Evolutionary conservation across 805 yeast genomes (phyloP).

Genomic region (Saccharomyces mikatae): DNA sequence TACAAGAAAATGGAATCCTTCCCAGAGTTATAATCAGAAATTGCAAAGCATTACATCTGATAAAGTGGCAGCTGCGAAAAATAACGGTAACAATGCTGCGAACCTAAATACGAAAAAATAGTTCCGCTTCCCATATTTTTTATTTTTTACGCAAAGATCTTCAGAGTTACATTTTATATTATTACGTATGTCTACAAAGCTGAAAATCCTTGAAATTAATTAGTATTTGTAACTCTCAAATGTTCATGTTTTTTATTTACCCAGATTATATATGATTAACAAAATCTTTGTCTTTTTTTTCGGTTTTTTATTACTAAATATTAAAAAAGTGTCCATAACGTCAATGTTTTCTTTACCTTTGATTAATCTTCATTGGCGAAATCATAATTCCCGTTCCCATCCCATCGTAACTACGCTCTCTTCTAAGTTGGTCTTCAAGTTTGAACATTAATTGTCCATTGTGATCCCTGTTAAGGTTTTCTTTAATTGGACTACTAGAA

Average conservation of each 20-base stretch:
- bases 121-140: background rate
- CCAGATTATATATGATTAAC: background rate
- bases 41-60: slow-evolving; percentile 38
- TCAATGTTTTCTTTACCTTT: background rate
- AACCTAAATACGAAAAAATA: background rate
- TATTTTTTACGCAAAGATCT: background rate
- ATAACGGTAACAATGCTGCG: background rate
- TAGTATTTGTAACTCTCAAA: background rate
- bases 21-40: slow-evolving; percentile 54
- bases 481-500: slow-evolving; percentile 23
- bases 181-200: background rate
- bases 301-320: background rate
- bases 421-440: slow-evolving; percentile 21
- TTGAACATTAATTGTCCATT: slow-evolving; percentile 14
- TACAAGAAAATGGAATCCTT: slow-evolving; percentile 65
- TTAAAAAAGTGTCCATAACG: background rate
- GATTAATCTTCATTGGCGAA: background rate
- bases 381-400: background rate
- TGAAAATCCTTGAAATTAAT: background rate
- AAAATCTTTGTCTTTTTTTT: background rate
- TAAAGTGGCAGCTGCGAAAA: slow-evolving; percentile 12
- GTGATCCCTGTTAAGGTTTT: slow-evolving; percentile 13
- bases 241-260: background rate
- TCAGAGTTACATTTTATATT: background rate
- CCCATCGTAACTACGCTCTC: background rate